Percentiles rank a stretch among this genome's conserved stretches.
phyloP scores from a whole-genome alignment of 2,329 filamentous ascomycete species.

The Aspergillus cejpii region DNA sequence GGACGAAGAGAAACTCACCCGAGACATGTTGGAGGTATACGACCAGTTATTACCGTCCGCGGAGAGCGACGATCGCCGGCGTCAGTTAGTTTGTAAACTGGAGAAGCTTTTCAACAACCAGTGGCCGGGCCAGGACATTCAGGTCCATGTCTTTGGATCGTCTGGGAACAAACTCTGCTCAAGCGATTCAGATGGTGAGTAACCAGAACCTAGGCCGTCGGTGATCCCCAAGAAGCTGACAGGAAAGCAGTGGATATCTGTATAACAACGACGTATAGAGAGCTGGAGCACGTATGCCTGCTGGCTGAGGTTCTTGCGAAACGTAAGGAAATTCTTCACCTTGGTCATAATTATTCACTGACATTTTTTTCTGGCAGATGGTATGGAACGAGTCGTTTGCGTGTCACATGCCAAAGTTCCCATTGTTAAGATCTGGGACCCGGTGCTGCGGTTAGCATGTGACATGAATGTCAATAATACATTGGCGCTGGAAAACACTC shows the following conservation, averaged over 20 bases:
- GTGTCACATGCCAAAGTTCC: slow-evolving; percentile 93
- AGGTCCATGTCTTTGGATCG: slow-evolving; percentile 92
- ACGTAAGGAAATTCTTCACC: slow-evolving; percentile 53
- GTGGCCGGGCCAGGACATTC: slow-evolving; percentile 87
- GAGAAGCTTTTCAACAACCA: slow-evolving; percentile 80
- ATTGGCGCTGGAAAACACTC: slow-evolving; percentile 86
- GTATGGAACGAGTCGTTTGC: slow-evolving; percentile 94
- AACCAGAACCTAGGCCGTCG: background rate
- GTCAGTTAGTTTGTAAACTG: slow-evolving; percentile 74
- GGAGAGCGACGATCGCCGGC: slow-evolving; percentile 68
- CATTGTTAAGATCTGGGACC: slow-evolving; percentile 98
- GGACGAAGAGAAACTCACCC: slow-evolving; percentile 67
- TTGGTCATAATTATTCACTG: slow-evolving; percentile 7
- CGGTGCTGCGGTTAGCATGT: slow-evolving; percentile 78
- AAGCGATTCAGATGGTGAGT: slow-evolving; percentile 86
- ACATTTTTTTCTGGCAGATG: slow-evolving; percentile 52
- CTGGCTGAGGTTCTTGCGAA: slow-evolving; percentile 79
- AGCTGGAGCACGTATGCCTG: slow-evolving; percentile 81
- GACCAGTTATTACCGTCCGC: slow-evolving; percentile 73
- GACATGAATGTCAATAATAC: slow-evolving; percentile 99
- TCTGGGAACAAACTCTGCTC: slow-evolving; percentile 93
- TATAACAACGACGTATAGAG: slow-evolving; percentile 85
- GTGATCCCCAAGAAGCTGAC: slow-evolving; percentile 19
- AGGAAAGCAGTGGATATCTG: slow-evolving; percentile 76
- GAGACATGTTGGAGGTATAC: slow-evolving; percentile 80